These are phyloP conservation scores for Gypsophila paniculata DNA, from an alignment of 179 eudicot genomes.

Conservation along the genomic window DNA sequence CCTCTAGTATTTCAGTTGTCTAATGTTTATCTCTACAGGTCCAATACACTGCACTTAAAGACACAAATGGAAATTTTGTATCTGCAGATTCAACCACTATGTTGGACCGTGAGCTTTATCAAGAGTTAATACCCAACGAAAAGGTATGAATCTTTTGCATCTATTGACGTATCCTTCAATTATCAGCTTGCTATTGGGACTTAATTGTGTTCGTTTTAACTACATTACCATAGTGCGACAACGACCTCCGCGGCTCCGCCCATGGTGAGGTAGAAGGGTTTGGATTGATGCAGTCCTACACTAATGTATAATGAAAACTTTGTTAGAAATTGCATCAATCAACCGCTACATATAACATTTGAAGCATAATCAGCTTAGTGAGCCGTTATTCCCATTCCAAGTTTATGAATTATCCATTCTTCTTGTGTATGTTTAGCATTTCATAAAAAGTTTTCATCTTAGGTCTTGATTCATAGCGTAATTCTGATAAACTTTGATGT, in stretches of 20 bases:
- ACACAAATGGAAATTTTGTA: constrained; percentile 59
- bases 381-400: background rate
- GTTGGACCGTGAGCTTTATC: constrained; percentile 35
- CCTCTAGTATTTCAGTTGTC: constrained; percentile 16
- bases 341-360: background rate
- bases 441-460: background rate
- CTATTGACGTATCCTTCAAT: background rate
- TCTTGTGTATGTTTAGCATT: background rate
- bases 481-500: constrained; percentile 14
- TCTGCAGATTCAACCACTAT: constrained; percentile 62
- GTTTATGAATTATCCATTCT: background rate
- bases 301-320: background rate
- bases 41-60: constrained; percentile 69
- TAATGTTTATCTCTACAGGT: constrained; percentile 53
- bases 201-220: background rate
- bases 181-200: background rate
- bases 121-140: constrained; percentile 73
- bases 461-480: background rate
- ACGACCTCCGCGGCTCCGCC: no score
- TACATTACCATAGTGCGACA: no score
- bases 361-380: background rate
- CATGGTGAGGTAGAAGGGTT: no score
- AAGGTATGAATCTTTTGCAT: constrained; percentile 36
- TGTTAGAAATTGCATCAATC: background rate
- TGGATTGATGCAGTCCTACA: no score